These are phyloP conservation scores for Rosellinia necatrix DNA, from an alignment of 2,329 filamentous ascomycete species.

Conservation along the genomic window DNA sequence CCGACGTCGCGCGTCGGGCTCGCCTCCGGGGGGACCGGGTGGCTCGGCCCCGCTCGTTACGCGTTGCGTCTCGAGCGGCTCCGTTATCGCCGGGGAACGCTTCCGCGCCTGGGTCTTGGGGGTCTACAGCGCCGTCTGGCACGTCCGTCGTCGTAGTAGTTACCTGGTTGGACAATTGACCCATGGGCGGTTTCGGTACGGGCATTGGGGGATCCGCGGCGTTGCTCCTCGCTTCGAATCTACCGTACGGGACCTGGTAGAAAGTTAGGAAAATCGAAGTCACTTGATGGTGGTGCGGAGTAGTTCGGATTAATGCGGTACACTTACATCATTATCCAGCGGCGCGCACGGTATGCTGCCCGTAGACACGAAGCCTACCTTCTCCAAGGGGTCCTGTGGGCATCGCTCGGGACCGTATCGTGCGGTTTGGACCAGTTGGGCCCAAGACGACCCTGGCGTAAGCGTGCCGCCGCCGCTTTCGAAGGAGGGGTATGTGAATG, in stretches of 20 bases:
- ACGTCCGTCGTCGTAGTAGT: not conserved
- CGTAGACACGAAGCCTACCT: not conserved
- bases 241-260: constrained; percentile 1
- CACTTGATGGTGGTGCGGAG: not conserved
- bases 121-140: not conserved
- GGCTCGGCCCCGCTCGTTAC: not conserved
- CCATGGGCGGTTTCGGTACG: not conserved
- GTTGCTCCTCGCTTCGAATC: not conserved
- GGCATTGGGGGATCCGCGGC: not conserved
- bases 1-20: not conserved
- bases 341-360: not conserved
- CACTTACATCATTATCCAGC: constrained; percentile 9
- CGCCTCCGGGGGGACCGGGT: no score
- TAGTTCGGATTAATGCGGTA: no score
- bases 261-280: not conserved
- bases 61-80: not conserved
- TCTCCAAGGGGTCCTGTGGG: not conserved
- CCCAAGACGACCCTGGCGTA: constrained; percentile 13
- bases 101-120: not conserved
- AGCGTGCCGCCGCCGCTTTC: not conserved
- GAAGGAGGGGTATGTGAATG: not conserved
- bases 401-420: not conserved
- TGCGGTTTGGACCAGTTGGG: not conserved
- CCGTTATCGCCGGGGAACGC: not conserved
- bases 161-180: not conserved